Base-by-base conservation (phyloP, 2,329 filamentous ascomycete genomes). In the Fonsecaea nubica region DNA sequence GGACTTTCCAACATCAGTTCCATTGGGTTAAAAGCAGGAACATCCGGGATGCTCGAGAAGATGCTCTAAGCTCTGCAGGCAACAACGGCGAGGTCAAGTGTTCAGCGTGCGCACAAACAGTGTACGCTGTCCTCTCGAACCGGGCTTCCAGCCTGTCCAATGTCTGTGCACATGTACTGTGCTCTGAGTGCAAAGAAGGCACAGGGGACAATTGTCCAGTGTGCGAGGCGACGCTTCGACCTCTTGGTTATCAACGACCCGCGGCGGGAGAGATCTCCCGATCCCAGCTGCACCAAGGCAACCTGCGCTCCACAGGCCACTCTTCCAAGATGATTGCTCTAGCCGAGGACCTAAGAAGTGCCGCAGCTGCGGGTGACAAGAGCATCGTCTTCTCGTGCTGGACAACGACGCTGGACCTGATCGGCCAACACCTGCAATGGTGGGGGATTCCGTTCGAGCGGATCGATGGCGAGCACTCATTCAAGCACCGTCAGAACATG, bases 361-460 rank as follows among this genome's bases (percentile, higher is more conserved):
- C 32, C 18, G n/a, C 45, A 6, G 45, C 45, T 6, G 45, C 7
- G 3, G 45, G 45, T 3, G 45, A 50, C 18, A 50, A 50, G 45
- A 83, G 80, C 52, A 81, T 83, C 36, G 77, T 83, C 52, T 84
- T 83, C 45, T 82, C 81, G 0, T 81, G 77, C 63, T 84, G 80
- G 82, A 83, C 79, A 0, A 72, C 77, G 0, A 82, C 80, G 0
- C 72, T 84, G 0, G 72, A 80, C 25, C 73, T 84, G 0, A 69
- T 83, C 0, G 72, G 66, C 0, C 73, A 50, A 2, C 74, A 78
- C 38, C 71, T 83, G 0, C 9, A 72, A 0, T 8, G 35, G 1
- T 73, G 72, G 1, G 42, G 68, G 0, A 76, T 83, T 0, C 45
- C 66, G 1, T 67, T 56, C 38, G 42, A 40, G 32, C 77, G 81